Base-by-base conservation (phyloP, 306 rosid genomes). In the Aeschynomene evenia region DNA sequence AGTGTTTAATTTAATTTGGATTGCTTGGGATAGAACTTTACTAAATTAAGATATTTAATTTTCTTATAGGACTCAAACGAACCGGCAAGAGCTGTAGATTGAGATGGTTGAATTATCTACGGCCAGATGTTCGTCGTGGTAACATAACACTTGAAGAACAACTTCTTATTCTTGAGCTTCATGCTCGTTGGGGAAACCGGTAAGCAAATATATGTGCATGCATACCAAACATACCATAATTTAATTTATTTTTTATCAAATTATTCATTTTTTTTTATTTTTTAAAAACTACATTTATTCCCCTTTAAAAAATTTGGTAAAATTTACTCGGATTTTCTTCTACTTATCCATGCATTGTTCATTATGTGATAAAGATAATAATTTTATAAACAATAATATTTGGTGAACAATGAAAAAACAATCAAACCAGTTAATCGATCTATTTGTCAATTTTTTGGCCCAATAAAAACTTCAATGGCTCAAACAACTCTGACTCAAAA, bases 161-260 rank as follows among this genome's bases (percentile, higher is more conserved):
- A 28, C 96, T 95, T 45, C 77, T 91, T 20, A 95, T 95, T 85
- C 96, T 95, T 2, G 99, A 95, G 36, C 99, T 95, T 70, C 99
- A 95, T 80, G 84, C 91, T 68, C 92, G 95, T 8, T 91, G 96
- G 96, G 99, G 99, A 23, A 95, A 95, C 75, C 75, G 99, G 97
- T 78, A 60, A 15, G 15, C 4, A n/a, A 12, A 28, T 3, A 28
- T n/a, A 24, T 40, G 4, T 59, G 15, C 67, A 61, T 57, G 53
- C 75, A 73, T 31, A 7, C 5, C 14, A 76, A 19, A 33, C 37
- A 6, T 19, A 4, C 6, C 33, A 50, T 18, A 18, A 7, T 48
- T 45, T 21, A 1, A 56, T 18, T 59, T 43, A 6, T 1, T 14
- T 3, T 26, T 29, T 3, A 8, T 6, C 33, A 1, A 50, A 1